These are phyloP conservation scores for Talaromyces stipitatus DNA, from an alignment of 495 filamentous ascomycete species.

Conservation along the genomic window DNA sequence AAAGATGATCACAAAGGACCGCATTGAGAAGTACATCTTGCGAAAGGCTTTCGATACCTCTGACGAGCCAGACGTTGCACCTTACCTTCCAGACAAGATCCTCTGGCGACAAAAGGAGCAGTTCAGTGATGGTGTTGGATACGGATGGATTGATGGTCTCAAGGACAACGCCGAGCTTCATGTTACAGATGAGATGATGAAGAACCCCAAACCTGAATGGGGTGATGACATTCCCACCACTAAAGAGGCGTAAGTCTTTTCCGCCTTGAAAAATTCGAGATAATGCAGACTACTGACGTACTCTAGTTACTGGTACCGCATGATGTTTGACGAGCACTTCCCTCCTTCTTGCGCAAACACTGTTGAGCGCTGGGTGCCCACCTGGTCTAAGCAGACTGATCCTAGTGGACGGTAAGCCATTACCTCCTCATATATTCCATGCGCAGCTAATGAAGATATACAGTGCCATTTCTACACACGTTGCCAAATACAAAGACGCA, in stretches of 20 bases:
- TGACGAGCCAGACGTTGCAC: slow-evolving; percentile 65
- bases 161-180: slow-evolving; percentile 87
- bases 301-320: slow-evolving; percentile 83
- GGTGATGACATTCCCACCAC: slow-evolving; percentile 83
- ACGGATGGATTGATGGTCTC: slow-evolving; percentile 96
- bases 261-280: background rate
- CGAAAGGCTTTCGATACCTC: slow-evolving; percentile 94
- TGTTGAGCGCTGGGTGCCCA: slow-evolving; percentile 96
- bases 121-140: slow-evolving; percentile 96
- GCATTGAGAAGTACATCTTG: slow-evolving; percentile 95
- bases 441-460: background rate
- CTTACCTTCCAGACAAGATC: slow-evolving; percentile 91
- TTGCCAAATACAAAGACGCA: slow-evolving; percentile 53
- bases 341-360: slow-evolving; percentile 83
- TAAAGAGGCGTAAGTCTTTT: slow-evolving; percentile 76
- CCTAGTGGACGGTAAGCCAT: slow-evolving; percentile 77
- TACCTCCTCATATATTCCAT: background rate
- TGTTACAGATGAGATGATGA: slow-evolving; percentile 93
- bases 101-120: slow-evolving; percentile 99
- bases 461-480: slow-evolving; percentile 65
- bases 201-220: slow-evolving; percentile 94
- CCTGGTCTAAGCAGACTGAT: slow-evolving; percentile 92
- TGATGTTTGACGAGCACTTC: slow-evolving; percentile 98
- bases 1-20: slow-evolving; percentile 88
- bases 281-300: background rate